Conservation (phyloP, 225 moss, liverwort and hornwort species). For the Asterella californica region DNA sequence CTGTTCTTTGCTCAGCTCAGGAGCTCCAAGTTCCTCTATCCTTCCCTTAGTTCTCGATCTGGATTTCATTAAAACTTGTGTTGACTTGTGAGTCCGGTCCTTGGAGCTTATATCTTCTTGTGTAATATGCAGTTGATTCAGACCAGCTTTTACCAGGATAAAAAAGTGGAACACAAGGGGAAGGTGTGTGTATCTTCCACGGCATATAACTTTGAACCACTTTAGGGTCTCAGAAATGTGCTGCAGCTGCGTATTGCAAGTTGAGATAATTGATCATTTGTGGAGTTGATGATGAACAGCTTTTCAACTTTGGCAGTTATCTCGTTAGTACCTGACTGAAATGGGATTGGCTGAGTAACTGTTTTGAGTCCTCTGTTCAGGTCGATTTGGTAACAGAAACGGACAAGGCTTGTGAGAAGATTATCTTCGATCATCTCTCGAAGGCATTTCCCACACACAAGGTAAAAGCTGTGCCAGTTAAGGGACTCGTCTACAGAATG, state of each 20-base stretch:
- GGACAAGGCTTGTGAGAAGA: constrained; percentile 77
- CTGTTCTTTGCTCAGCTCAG: no score
- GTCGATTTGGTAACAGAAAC: constrained; percentile 94
- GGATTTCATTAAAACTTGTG: neutral
- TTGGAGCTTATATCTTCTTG: neutral
- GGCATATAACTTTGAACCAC: no score
- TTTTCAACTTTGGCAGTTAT: neutral
- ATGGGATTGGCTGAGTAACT: neutral
- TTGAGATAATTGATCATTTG: neutral
- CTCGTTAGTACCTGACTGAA: neutral
- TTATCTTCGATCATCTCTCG: constrained; percentile 66
- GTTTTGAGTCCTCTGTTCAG: constrained; percentile 26
- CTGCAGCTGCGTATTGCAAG: neutral
- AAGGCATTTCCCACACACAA: constrained; percentile 65
- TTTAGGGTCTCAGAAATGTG: neutral
- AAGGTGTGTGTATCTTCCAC: constrained; percentile 43
- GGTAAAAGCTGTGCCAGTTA: constrained; percentile 30
- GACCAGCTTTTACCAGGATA: constrained; percentile 51
- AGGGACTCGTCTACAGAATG: neutral
- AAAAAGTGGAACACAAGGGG: constrained; percentile 80
- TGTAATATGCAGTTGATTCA: constrained; percentile 52
- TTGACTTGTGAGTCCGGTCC: neutral
- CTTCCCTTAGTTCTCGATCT: no score
- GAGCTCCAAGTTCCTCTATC: no score
- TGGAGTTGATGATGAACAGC: neutral